Evolutionary conservation across 1,139 yeast species (phyloP), one percentile per base, ranked within the genome.

Genomic region (Lodderomyces elongisporus): DNA sequence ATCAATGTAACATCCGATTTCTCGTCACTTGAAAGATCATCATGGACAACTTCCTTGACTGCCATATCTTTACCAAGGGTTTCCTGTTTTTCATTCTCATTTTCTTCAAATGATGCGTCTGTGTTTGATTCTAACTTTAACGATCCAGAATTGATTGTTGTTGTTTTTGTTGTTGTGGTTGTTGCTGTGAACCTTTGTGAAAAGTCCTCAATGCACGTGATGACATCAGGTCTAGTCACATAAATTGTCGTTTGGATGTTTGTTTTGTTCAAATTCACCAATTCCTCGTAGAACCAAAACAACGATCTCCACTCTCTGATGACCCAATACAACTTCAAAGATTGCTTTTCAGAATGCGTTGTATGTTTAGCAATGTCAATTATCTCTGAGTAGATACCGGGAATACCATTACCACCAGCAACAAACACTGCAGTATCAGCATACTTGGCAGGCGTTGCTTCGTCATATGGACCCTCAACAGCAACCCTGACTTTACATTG

Each of bases 381-480:
- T 3, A 56, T 64, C 41, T 66, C 72, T 3, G 66, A 58, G 39
- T 53, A 61, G 16, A 66, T 57, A 14, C 77, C 70, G 1, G 71
- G 69, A 27, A 65, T 62, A 37, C 70, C 71, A 40, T 58, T 62
- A 28, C 71, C 71, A 9, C 70, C 70, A 16, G 70, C 68, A 28
- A 64, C 40, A 32, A 82, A 61, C 1, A 62, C 58, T 5, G 65
- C 62, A 10, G 54, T 49, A 26, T 61, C 58, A 27, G 54, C 56
- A 28, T 46, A 48, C 25, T 49, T 49, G 14, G 62, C 61, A 3
- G 57, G 48, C 5, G 56, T 48, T 4, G 61, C 36, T 31, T 53
- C 61, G 2, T 70, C 70, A 38, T 65, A 65, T 4, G 70, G 70
- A 1, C 71, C 70, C 44, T 65, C 71, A 8, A 64, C 48, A 13